Evolutionary conservation across 2,329 filamentous ascomycete species (phyloP).

Genomic region (Monilinia polystroma): DNA sequence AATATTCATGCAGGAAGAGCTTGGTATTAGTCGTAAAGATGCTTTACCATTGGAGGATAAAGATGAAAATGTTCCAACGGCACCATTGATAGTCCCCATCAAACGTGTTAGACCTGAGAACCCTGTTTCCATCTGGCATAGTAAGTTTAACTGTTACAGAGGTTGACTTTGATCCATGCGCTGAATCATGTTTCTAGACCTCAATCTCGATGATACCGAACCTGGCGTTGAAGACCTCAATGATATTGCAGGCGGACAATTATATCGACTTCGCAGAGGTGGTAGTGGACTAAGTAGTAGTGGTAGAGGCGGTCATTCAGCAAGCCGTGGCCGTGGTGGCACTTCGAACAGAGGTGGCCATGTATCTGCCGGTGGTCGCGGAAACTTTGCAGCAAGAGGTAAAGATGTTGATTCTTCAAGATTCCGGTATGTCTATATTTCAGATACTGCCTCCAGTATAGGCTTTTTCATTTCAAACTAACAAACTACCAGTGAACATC

Average conservation of each 20-base stretch:
- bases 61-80: not conserved
- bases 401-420: not conserved
- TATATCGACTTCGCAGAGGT: constrained; percentile 33
- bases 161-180: not conserved
- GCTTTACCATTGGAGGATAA: constrained; percentile 34
- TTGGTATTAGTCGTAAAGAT: constrained; percentile 35
- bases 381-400: not conserved
- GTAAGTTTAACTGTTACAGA: constrained; percentile 26
- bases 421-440: constrained; percentile 6
- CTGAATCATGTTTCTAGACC: constrained; percentile 23
- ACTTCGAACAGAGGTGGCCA: constrained; percentile 17
- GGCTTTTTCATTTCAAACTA: not conserved
- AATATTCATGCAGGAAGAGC: constrained; percentile 34
- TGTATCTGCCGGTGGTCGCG: constrained; percentile 4
- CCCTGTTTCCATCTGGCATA: constrained; percentile 28
- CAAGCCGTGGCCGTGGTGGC: constrained; percentile 8
- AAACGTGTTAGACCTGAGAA: constrained; percentile 13
- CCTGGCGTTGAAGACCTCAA: constrained; percentile 30
- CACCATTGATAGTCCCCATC: not conserved
- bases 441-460: not conserved
- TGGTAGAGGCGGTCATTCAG: constrained; percentile 22
- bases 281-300: constrained; percentile 10
- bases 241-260: constrained; percentile 36
- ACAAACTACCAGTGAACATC: constrained; percentile 3
- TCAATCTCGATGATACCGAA: constrained; percentile 31